phyloP scores from a whole-genome alignment of 441 rosid species.

The Erodium trifolium region DNA sequence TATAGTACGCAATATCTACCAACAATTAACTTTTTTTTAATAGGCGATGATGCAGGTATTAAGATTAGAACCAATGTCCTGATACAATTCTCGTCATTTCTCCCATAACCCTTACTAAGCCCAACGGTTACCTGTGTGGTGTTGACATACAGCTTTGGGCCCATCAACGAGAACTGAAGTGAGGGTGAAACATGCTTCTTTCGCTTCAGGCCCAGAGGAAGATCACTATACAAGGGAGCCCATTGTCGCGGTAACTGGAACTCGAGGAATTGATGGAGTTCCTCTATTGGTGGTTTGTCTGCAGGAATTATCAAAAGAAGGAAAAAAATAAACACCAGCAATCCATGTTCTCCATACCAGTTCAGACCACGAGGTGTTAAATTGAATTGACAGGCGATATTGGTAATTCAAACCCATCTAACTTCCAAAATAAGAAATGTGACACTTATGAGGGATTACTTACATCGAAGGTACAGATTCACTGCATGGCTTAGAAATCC shows the following conservation, averaged over 20 bases:
- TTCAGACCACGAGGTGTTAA: too few relatives aligned
- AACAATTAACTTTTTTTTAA: too few relatives aligned
- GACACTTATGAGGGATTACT: constrained; percentile 18
- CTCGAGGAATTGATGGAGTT: constrained; percentile 79
- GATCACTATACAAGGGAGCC: constrained; percentile 84
- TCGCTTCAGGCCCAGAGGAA: constrained; percentile 70
- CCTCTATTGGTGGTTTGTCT: constrained; percentile 93
- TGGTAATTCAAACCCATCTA: too few relatives aligned
- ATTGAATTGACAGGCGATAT: too few relatives aligned
- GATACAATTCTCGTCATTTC: background rate
- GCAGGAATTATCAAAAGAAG: constrained; percentile 16
- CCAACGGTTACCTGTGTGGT: constrained; percentile 43
- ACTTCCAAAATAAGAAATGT: too few relatives aligned
- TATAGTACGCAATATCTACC: too few relatives aligned
- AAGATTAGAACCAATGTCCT: background rate
- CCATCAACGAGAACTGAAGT: constrained; percentile 78
- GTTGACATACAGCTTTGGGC: constrained; percentile 84
- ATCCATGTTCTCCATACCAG: too few relatives aligned
- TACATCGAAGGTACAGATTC: constrained; percentile 87
- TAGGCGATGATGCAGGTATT: background rate
- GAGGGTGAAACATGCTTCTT: constrained; percentile 60
- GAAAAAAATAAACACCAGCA: too few relatives aligned
- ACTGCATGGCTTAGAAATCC: constrained; percentile 87
- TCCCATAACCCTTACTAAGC: background rate
- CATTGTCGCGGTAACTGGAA: constrained; percentile 90